phyloP scores from a whole-genome alignment of 441 rosid species.

The Geranium incanum region DNA sequence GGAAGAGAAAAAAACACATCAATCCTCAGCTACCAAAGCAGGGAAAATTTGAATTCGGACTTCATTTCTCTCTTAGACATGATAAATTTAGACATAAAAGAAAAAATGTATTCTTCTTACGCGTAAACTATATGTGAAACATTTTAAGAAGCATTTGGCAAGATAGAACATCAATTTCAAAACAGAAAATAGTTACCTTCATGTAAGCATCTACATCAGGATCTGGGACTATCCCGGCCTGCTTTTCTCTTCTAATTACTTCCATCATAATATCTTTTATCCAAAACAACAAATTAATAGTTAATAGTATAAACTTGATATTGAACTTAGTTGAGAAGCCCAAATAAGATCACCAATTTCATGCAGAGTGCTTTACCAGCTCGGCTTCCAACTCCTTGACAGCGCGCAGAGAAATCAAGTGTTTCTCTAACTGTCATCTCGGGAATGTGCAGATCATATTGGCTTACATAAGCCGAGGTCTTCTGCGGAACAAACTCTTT shows the following conservation, averaged over 20 bases:
- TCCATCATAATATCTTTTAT: slow-evolving; percentile 43
- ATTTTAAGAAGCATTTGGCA: not conserved
- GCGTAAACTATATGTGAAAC: not conserved
- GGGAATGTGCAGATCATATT: slow-evolving; percentile 53
- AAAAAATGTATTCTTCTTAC: not conserved
- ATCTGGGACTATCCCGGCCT: slow-evolving; percentile 49
- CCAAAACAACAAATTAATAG: slow-evolving; percentile 1
- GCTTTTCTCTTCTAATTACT: slow-evolving; percentile 49
- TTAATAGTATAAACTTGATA: not conserved
- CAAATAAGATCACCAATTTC: not conserved
- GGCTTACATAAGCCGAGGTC: slow-evolving; percentile 60
- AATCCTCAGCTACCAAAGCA: not conserved
- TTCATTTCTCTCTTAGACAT: not conserved
- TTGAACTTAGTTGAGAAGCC: not conserved
- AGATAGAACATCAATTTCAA: not conserved
- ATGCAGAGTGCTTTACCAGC: slow-evolving; percentile 29
- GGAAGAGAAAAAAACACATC: not conserved
- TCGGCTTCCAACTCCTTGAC: slow-evolving; percentile 46
- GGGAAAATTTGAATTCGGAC: not conserved
- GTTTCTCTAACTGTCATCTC: slow-evolving; percentile 64
- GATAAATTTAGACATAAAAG: no score
- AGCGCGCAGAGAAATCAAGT: slow-evolving; percentile 45
- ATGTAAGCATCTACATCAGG: slow-evolving; percentile 54
- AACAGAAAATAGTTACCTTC: slow-evolving; percentile 40
- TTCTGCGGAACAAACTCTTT: slow-evolving; percentile 48